phyloP scores from a whole-genome alignment of 1,284 basidiomycete species.

The Chalciporus piperatoides region DNA sequence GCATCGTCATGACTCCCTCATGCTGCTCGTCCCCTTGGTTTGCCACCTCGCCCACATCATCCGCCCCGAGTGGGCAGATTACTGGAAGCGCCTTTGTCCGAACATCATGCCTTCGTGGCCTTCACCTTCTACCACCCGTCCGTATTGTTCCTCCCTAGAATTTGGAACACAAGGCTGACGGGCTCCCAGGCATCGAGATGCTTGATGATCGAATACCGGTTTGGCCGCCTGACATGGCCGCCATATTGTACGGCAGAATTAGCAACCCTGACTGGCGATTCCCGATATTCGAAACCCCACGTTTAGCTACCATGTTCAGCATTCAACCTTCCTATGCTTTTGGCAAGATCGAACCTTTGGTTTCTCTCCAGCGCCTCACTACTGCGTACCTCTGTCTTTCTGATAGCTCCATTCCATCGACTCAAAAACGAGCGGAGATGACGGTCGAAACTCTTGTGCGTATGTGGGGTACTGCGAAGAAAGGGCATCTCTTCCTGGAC shows the following conservation, averaged over 20 bases:
- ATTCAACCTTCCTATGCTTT: constrained; percentile 56
- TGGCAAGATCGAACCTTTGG: constrained; percentile 55
- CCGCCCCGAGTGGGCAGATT: constrained; percentile 82
- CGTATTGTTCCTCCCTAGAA: constrained; percentile 18
- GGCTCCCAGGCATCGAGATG: constrained; percentile 38
- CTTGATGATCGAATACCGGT: constrained; percentile 65
- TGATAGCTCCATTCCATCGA: constrained; percentile 46
- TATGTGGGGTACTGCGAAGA: constrained; percentile 40
- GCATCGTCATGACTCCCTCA: constrained; percentile 52
- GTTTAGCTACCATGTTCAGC: constrained; percentile 48
- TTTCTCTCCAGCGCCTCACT: constrained; percentile 47
- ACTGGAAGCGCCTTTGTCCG: constrained; percentile 78
- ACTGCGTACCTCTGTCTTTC: constrained; percentile 54
- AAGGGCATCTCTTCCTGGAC: constrained; percentile 43
- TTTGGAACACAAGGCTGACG: constrained; percentile 6
- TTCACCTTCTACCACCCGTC: constrained; percentile 43
- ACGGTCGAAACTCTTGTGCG: constrained; percentile 62
- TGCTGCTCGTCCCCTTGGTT: constrained; percentile 61
- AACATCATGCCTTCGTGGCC: constrained; percentile 56
- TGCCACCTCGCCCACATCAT: constrained; percentile 64
- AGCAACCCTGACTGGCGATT: constrained; percentile 64
- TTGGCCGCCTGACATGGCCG: constrained; percentile 65
- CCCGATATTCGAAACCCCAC: constrained; percentile 49
- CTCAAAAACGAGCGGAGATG: constrained; percentile 60
- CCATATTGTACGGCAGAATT: constrained; percentile 60